phyloP scores from a whole-genome alignment of 2,329 filamentous ascomycete genomes.

The Microdochium bolleyi region DNA sequence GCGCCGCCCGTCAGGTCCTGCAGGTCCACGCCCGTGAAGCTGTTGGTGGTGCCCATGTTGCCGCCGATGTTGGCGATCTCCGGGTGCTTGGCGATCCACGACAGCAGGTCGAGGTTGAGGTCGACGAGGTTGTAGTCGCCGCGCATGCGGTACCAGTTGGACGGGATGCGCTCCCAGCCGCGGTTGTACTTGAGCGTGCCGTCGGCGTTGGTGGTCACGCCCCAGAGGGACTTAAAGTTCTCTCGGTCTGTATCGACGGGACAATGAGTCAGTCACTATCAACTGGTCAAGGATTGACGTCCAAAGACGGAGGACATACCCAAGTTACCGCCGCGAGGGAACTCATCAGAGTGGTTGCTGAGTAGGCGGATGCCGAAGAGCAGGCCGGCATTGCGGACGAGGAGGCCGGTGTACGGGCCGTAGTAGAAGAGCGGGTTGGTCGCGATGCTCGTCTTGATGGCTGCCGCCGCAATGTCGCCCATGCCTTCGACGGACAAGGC shows the following conservation, averaged over 20 bases:
- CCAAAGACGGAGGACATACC: conserved; percentile 15
- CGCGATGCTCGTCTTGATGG: conserved; percentile 36
- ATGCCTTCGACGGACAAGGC: conserved; percentile 33
- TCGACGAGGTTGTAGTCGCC: conserved; percentile 37
- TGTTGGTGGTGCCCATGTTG: conserved; percentile 41
- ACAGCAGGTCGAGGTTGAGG: conserved; percentile 28
- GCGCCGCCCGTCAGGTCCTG: conserved; percentile 33
- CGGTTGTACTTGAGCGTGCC: conserved; percentile 31
- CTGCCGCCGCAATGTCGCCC: conserved; percentile 30
- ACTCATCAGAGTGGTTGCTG: conserved; percentile 32
- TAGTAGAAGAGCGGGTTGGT: conserved; percentile 48
- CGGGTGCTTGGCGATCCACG: conserved; percentile 28
- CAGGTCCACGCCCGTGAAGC: conserved; percentile 37
- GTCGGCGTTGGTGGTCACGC: conserved; percentile 26
- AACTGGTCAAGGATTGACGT: background rate
- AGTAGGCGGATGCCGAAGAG: conserved; percentile 33
- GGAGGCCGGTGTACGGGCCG: conserved; percentile 40
- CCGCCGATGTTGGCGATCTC: conserved; percentile 39
- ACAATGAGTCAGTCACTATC: background rate
- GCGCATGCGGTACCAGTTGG: conserved; percentile 40
- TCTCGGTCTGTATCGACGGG: conserved; percentile 21
- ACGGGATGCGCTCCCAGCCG: conserved; percentile 42
- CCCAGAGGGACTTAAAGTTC: conserved; percentile 37
- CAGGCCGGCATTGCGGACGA: conserved; percentile 44
- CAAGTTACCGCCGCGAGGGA: conserved; percentile 21